A percentile compares a stretch with the other conserved stretches of the same genome.
phyloP scores from a whole-genome alignment of 441 rosid genomes.

The Adansonia grandidieri region DNA sequence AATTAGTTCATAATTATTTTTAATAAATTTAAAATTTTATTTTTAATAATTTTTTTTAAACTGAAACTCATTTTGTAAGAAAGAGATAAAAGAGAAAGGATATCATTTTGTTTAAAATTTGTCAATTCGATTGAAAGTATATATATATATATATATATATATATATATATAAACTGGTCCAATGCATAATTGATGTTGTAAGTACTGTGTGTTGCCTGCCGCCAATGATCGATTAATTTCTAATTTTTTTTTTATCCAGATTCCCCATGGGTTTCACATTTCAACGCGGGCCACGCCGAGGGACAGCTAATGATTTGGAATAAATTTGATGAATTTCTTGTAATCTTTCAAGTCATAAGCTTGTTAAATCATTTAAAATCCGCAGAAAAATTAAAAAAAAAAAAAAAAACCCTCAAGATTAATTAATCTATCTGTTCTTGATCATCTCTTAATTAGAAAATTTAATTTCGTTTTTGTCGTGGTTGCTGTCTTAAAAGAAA shows the following conservation, averaged over 20 bases:
- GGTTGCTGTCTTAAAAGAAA: too few species aligned
- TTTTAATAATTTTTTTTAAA: too few species aligned
- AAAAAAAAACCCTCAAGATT: neutral
- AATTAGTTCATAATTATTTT: too few species aligned
- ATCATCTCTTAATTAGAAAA: neutral
- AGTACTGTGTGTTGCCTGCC: constrained; percentile 25
- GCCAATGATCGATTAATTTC: constrained; percentile 20
- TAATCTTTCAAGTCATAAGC: constrained; percentile 2
- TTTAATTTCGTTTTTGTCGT: too few species aligned
- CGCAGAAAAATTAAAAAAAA: too few species aligned
- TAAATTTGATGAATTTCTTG: constrained; percentile 30
- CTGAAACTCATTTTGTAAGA: neutral
- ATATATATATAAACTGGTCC: neutral
- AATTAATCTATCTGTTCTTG: neutral
- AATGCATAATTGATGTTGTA: constrained; percentile 23
- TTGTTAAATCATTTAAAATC: constrained; percentile 11
- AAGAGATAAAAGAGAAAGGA: neutral
- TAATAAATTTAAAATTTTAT: too few species aligned
- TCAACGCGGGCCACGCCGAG: constrained; percentile 35
- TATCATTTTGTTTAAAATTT: constrained; percentile 13
- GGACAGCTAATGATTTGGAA: constrained; percentile 35
- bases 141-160: neutral
- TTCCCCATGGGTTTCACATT: constrained; percentile 30
- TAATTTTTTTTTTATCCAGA: constrained; percentile 34
- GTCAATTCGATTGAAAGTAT: constrained; percentile 31